Conservation (phyloP, 202 grass and related monocot genomes). For the Saccharum hybrid region DNA sequence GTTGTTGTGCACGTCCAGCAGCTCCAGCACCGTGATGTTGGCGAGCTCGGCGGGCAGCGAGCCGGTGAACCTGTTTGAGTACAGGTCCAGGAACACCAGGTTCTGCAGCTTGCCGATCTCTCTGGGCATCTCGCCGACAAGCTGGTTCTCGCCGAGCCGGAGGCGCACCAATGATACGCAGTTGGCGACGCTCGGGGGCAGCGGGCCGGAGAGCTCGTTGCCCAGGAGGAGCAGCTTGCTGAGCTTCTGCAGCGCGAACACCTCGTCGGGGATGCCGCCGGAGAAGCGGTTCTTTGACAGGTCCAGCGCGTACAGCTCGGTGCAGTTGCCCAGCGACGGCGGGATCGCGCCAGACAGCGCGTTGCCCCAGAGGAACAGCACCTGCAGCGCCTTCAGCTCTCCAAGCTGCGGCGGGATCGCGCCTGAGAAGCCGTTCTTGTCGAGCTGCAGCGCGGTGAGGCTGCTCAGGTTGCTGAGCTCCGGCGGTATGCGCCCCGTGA, state of each 20-base stretch:
- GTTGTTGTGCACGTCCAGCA: slow-evolving; percentile 91
- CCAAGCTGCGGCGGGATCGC: slow-evolving; percentile 66
- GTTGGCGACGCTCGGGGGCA: slow-evolving; percentile 66
- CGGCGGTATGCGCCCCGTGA: slow-evolving; percentile 63
- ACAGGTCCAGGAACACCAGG: slow-evolving; percentile 91
- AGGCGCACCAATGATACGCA: slow-evolving; percentile 81
- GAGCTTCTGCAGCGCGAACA: slow-evolving; percentile 85
- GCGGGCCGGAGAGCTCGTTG: slow-evolving; percentile 62
- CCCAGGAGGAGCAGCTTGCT: slow-evolving; percentile 85
- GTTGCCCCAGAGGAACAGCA: slow-evolving; percentile 90
- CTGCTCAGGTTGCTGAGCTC: slow-evolving; percentile 83
- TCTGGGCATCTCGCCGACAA: slow-evolving; percentile 74
- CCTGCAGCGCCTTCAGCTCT: slow-evolving; percentile 70
- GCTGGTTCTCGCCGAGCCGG: slow-evolving; percentile 79
- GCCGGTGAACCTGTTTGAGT: slow-evolving; percentile 75
- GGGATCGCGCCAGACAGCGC: slow-evolving; percentile 66
- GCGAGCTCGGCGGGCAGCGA: slow-evolving; percentile 67
- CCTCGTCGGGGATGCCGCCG: slow-evolving; percentile 76
- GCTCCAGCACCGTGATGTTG: slow-evolving; percentile 86
- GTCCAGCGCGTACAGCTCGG: slow-evolving; percentile 81
- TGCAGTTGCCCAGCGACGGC: slow-evolving; percentile 69
- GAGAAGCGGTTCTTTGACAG: slow-evolving; percentile 76
- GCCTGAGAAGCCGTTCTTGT: slow-evolving; percentile 76
- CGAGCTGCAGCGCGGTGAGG: slow-evolving; percentile 79
- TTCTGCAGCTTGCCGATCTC: slow-evolving; percentile 91